Evolutionary conservation across 768 basidiomycete species (phyloP).

Genomic region (Mycena vitilis): DNA sequence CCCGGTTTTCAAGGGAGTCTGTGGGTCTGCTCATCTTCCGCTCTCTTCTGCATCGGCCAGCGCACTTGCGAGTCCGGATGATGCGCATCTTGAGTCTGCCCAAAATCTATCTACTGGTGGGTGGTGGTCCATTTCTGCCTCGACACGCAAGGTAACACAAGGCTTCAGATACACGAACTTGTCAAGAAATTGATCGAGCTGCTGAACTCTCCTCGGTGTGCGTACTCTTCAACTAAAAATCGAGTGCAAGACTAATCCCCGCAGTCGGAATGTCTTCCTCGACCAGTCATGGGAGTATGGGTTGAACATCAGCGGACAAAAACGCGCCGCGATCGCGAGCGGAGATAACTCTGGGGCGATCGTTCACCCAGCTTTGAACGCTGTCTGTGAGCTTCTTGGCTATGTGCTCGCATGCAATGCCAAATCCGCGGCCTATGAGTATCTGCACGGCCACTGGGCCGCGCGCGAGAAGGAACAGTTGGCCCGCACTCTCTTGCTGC

Average conservation of each 20-base stretch:
- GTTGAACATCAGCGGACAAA: slow-evolving; percentile 6
- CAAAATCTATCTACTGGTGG: too few species aligned
- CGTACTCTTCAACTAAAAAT: not conserved
- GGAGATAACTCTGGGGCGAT: slow-evolving; percentile 20
- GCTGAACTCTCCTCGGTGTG: slow-evolving; percentile 6
- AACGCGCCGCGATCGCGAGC: slow-evolving; percentile 22
- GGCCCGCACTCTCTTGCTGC: not conserved
- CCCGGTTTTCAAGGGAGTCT: not conserved
- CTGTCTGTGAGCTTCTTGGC: slow-evolving; percentile 17
- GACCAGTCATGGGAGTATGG: slow-evolving; percentile 14
- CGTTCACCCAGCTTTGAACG: slow-evolving; percentile 18
- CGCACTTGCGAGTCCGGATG: too few species aligned
- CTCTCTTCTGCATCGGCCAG: not conserved
- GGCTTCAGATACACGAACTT: too few species aligned
- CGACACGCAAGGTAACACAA: too few species aligned
- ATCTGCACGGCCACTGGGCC: not conserved
- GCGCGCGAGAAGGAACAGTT: slow-evolving; percentile 9
- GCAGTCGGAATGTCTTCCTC: slow-evolving; percentile 28
- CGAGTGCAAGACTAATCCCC: too few species aligned
- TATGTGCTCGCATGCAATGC: slow-evolving; percentile 1
- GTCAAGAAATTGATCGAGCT: not conserved
- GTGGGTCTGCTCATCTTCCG: too few species aligned
- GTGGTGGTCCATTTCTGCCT: too few species aligned
- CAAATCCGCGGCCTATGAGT: not conserved
- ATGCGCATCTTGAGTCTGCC: too few species aligned